A percentile compares a stretch with the other conserved stretches of the same genome.
Evolutionary conservation across 768 basidiomycete genomes (phyloP).

Genomic region (Lactarius hengduanensis): DNA sequence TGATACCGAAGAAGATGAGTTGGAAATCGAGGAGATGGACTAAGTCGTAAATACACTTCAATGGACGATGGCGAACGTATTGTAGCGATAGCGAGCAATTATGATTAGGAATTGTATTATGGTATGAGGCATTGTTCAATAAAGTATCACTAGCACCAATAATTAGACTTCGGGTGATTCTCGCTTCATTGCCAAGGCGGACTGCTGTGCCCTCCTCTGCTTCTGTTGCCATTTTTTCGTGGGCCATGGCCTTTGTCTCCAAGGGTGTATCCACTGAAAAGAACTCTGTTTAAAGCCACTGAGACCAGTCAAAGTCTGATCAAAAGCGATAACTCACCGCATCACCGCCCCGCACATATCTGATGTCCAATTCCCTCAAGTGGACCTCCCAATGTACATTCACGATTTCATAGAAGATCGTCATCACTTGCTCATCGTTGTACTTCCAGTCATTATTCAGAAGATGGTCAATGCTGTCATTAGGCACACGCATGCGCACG

Average conservation of each 20-base stretch:
- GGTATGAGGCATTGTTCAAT: neutral
- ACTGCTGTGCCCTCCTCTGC: neutral
- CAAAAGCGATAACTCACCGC: slow-evolving; percentile 1
- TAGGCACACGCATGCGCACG: slow-evolving; percentile 23
- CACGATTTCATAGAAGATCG: slow-evolving; percentile 30
- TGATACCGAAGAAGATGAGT: slow-evolving; percentile 43
- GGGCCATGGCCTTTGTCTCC: slow-evolving; percentile 5
- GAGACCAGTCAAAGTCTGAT: neutral
- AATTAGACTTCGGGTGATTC: neutral
- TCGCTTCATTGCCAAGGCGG: neutral
- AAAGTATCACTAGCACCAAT: neutral
- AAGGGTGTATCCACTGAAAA: slow-evolving; percentile 23
- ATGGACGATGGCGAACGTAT: neutral
- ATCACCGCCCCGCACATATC: slow-evolving; percentile 6
- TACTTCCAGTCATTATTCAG: slow-evolving; percentile 14
- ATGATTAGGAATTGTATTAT: neutral
- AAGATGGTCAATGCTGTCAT: neutral
- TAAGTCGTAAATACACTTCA: slow-evolving; percentile 29
- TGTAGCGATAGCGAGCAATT: neutral
- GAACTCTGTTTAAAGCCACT: slow-evolving; percentile 4
- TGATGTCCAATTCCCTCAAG: slow-evolving; percentile 29
- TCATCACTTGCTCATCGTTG: slow-evolving; percentile 19
- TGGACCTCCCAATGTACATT: slow-evolving; percentile 31
- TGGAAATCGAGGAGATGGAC: slow-evolving; percentile 73
- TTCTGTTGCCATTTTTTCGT: slow-evolving; percentile 2